Conservation (phyloP, 176 grass and related monocot species). For the Juncus inflexus region DNA sequence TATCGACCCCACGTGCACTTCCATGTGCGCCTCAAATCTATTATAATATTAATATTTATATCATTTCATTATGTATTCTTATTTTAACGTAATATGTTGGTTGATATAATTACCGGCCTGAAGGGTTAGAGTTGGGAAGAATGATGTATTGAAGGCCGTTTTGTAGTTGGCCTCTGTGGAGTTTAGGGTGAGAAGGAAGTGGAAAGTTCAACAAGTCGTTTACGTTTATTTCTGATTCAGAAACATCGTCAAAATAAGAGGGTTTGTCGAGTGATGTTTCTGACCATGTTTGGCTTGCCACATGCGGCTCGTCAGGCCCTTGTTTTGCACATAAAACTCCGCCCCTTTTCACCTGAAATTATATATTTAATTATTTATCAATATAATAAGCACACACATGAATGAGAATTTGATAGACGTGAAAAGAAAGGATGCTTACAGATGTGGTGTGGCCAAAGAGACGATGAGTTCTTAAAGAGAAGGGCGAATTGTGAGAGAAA, state of each 20-base stretch:
- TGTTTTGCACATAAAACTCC: slow-evolving; percentile 42
- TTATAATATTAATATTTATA: slow-evolving; percentile 17
- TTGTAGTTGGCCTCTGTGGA: slow-evolving; percentile 73
- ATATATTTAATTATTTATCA: not conserved
- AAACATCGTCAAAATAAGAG: slow-evolving; percentile 12
- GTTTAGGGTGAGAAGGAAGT: slow-evolving; percentile 84
- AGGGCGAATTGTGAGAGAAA: slow-evolving; percentile 1
- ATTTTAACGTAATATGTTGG: slow-evolving; percentile 24
- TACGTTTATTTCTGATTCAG: slow-evolving; percentile 36
- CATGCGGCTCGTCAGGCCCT: slow-evolving; percentile 89
- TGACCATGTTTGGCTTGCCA: slow-evolving; percentile 73
- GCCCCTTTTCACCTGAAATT: slow-evolving; percentile 41
- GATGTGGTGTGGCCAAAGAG: too few species aligned
- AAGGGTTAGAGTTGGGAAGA: slow-evolving; percentile 85
- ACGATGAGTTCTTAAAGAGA: too few species aligned
- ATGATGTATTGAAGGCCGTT: slow-evolving; percentile 95
- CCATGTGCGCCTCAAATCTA: slow-evolving; percentile 99
- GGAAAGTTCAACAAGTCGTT: slow-evolving; percentile 57
- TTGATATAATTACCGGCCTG: slow-evolving; percentile 42
- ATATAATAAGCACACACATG: not conserved
- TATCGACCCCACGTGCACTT: slow-evolving; percentile 98
- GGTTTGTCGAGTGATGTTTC: slow-evolving; percentile 24
- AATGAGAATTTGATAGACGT: too few species aligned
- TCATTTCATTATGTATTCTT: not conserved
- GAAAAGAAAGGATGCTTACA: too few species aligned